Percentiles rank a stretch among this genome's conserved stretches.
Conservation (phyloP, 2,329 filamentous ascomycete genomes). For the Stagonosporopsis rhizophila region DNA sequence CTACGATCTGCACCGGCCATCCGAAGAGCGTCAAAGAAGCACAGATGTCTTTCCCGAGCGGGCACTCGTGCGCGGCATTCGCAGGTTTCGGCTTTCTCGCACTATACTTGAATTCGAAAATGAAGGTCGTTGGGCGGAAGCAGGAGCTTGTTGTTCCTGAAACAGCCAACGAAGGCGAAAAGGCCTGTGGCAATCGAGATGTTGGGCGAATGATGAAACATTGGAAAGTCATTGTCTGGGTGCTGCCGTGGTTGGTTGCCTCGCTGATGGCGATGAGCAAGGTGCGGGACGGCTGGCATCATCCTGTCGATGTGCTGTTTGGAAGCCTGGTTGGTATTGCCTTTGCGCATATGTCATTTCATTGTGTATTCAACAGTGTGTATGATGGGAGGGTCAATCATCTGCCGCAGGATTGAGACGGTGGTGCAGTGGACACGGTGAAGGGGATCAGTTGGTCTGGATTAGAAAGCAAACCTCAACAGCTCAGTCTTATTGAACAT, state of each 20-base stretch:
- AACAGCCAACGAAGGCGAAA: neutral
- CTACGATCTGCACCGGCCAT: constrained; percentile 25
- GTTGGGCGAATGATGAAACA: constrained; percentile 59
- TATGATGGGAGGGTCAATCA: constrained; percentile 29
- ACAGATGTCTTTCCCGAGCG: constrained; percentile 42
- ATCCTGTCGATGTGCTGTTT: constrained; percentile 72
- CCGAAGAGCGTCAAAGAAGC: constrained; percentile 29
- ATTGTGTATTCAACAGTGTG: constrained; percentile 62
- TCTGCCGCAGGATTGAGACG: constrained; percentile 13
- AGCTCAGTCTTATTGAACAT: too few species aligned
- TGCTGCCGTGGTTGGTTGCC: constrained; percentile 68
- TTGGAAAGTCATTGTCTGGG: constrained; percentile 71
- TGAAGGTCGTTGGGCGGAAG: constrained; percentile 24
- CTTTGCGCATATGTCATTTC: constrained; percentile 68
- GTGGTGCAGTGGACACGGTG: too few species aligned
- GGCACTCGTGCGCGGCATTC: constrained; percentile 41
- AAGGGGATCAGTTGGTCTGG: too few species aligned
- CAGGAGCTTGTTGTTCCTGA: neutral
- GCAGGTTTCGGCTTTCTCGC: constrained; percentile 42
- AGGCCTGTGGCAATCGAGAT: neutral
- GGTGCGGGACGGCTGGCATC: constrained; percentile 71
- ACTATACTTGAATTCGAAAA: constrained; percentile 39
- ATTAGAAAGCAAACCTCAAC: too few species aligned
- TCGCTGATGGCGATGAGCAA: constrained; percentile 69
- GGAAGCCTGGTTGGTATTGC: constrained; percentile 67